Evolutionary conservation across 2,329 filamentous ascomycete genomes (phyloP), one percentile per base, ranked within the genome.

Genomic region (Metarhizium brunneum): DNA sequence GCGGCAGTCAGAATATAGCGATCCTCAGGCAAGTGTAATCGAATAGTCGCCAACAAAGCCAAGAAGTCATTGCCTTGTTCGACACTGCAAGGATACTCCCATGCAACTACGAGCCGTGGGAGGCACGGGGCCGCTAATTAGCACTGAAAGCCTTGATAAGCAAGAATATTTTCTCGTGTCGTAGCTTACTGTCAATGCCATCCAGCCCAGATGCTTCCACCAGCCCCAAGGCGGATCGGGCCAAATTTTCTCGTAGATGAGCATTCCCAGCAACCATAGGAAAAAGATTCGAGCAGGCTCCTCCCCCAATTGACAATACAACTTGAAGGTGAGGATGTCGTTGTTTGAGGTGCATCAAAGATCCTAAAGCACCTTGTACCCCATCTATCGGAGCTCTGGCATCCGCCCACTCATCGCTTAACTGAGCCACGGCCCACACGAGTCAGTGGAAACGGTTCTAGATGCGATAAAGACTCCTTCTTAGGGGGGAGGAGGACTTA

Each of bases 341-440:
- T 61, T 82, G 76, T 69, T 92, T 92, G 59, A 92, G 76, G 59
- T 85, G 78, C 69, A 85, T 84, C 63, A 92, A 80, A 10, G 89
- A 88, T 36, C 86, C 84, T 53, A 94, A 73, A 48, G 87, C 90
- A 45, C 87, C 87, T 50, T 81, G 76, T 4, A 82, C 79, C 47
- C 86, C 87, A 61, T 92, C 86, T 50, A 90, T 87, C 18, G 84
- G 81, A 64, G 85, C 87, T 63, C 84, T 78, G 45, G 80, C 76
- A 73, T 92, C 89, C 49, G 87, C 88, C 80, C 82, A 89, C 69
- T 90, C 86, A 69, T 94, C 88, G 65, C 85, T 88, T 57, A 92
- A 75, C 89, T 92, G 60, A 30, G 58, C 55, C 53, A 59, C 50
- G 56, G 40, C 56, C 55, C 56, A 53, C 49, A 57, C 51, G 63